Evolutionary conservation across 495 filamentous ascomycete genomes (phyloP).

Genomic region (Clavariopsis aquatica): DNA sequence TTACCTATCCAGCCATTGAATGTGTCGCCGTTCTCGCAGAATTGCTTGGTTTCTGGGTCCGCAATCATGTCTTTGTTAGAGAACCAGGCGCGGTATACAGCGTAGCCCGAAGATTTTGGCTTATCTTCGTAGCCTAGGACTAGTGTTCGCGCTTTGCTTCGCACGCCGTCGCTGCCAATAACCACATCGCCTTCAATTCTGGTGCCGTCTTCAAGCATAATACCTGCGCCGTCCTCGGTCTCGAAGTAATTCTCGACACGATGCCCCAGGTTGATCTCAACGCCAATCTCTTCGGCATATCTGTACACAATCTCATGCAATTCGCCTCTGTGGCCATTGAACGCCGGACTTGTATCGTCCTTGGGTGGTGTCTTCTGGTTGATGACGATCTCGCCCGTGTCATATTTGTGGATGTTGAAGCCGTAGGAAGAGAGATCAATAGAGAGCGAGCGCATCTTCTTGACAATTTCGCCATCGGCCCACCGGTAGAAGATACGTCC

Average conservation of each 20-base stretch:
- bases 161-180: conserved; percentile 61
- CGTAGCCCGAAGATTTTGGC: conserved; percentile 61
- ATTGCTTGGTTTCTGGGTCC: conserved; percentile 62
- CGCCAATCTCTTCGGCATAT: conserved; percentile 56
- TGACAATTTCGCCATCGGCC: conserved; percentile 20
- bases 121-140: conserved; percentile 63
- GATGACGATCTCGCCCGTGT: conserved; percentile 60
- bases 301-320: conserved; percentile 61
- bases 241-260: conserved; percentile 60
- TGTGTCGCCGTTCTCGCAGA: conserved; percentile 63
- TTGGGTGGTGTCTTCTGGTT: conserved; percentile 53
- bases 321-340: conserved; percentile 64
- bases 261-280: conserved; percentile 58
- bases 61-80: conserved; percentile 59
- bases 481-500: conserved; percentile 54
- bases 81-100: conserved; percentile 64
- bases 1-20: conserved; percentile 39
- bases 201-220: conserved; percentile 55
- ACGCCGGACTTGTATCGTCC: conserved; percentile 55
- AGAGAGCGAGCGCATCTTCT: conserved; percentile 52
- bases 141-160: conserved; percentile 59
- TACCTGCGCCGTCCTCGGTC: conserved; percentile 51
- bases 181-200: conserved; percentile 56
- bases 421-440: conserved; percentile 56
- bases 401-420: conserved; percentile 58